Conservation (phyloP, 2,329 filamentous ascomycete genomes). For the Xylariaceae sp. region DNA sequence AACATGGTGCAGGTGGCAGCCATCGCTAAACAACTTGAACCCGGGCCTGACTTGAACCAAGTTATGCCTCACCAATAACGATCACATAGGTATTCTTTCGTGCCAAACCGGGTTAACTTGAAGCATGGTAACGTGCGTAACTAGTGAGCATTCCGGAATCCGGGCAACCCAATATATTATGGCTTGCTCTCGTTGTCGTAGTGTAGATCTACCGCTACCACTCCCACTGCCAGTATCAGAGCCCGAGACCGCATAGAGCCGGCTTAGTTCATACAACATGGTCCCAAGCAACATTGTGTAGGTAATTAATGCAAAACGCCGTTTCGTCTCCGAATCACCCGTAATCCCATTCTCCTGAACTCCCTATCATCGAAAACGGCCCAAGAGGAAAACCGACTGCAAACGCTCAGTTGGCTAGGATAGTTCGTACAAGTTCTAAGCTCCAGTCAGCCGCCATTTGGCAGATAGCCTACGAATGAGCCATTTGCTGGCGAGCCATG, state of each 20-base stretch:
- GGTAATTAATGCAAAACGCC: slow-evolving; percentile 32
- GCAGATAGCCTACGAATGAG: background rate
- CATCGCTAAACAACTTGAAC: too few species aligned
- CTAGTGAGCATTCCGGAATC: background rate
- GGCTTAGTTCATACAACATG: slow-evolving; percentile 22
- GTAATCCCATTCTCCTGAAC: slow-evolving; percentile 26
- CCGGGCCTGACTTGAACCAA: too few species aligned
- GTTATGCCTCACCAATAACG: too few species aligned
- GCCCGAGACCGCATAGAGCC: slow-evolving; percentile 20
- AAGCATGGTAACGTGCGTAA: background rate
- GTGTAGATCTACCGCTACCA: slow-evolving; percentile 8
- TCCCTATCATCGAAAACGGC: slow-evolving; percentile 24
- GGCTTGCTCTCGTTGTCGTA: slow-evolving; percentile 4
- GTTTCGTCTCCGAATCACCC: slow-evolving; percentile 27
- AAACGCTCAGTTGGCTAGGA: slow-evolving; percentile 68
- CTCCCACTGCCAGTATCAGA: slow-evolving; percentile 16
- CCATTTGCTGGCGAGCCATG: background rate
- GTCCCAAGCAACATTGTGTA: slow-evolving; percentile 20
- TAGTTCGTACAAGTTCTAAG: slow-evolving; percentile 76
- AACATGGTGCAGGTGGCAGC: too few species aligned
- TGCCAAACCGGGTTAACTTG: too few species aligned
- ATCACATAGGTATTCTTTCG: too few species aligned
- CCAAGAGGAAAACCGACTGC: slow-evolving; percentile 7
- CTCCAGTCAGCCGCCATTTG: slow-evolving; percentile 11
- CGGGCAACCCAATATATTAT: background rate